phyloP scores from a whole-genome alignment of 805 yeast species.

The Lipomyces anomalus region DNA sequence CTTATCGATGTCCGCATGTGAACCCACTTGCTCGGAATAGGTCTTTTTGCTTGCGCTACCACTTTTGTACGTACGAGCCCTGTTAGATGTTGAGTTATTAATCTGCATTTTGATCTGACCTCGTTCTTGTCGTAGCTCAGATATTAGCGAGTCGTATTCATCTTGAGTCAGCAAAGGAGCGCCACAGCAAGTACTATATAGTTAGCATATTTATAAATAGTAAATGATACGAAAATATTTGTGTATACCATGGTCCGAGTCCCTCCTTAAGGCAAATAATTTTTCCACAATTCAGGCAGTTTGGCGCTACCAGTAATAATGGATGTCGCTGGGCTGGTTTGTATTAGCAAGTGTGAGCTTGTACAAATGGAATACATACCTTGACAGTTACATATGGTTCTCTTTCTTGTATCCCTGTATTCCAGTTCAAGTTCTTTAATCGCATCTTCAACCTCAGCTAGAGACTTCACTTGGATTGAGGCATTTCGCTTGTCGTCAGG shows the following conservation, averaged over 20 bases:
- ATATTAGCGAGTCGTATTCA: conserved; percentile 56
- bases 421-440: conserved; percentile 15
- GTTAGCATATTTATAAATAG: too few relatives aligned
- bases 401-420: not conserved
- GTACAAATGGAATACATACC: conserved; percentile 4
- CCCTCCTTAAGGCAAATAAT: conserved; percentile 90
- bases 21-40: conserved; percentile 19
- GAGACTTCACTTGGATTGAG: conserved; percentile 12
- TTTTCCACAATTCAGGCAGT: conserved; percentile 90
- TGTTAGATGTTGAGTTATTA: conserved; percentile 5
- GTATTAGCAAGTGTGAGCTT: not conserved
- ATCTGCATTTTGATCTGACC: conserved; percentile 36
- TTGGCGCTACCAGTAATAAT: conserved; percentile 81
- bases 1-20: conserved; percentile 26
- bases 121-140: conserved; percentile 51
- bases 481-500: conserved; percentile 1
- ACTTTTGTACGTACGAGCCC: not conserved
- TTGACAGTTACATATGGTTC: conserved; percentile 21
- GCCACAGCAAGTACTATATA: conserved; percentile 75
- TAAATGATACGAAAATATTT: too few relatives aligned
- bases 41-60: conserved; percentile 7
- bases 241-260: conserved; percentile 85
- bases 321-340: conserved; percentile 54
- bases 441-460: conserved; percentile 23
- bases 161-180: conserved; percentile 52